Evolutionary conservation across 2,329 filamentous ascomycete species (phyloP).

Genomic region (Neocatenulostroma microsporum): DNA sequence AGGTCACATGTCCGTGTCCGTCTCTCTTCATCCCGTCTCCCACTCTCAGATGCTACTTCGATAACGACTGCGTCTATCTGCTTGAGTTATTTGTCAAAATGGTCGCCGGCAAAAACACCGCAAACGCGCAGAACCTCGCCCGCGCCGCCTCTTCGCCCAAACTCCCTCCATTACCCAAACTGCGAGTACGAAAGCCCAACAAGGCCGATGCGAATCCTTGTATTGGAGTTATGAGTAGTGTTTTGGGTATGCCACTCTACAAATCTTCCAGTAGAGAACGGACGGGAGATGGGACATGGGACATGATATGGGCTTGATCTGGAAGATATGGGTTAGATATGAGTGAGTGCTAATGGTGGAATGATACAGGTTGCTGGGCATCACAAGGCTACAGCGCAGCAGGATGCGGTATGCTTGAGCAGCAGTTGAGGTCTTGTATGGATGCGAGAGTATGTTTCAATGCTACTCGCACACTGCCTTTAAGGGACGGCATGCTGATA

Average conservation of each 20-base stretch:
- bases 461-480: neutral
- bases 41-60: neutral
- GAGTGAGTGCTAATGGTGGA: conserved; percentile 6
- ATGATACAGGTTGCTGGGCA: conserved; percentile 66
- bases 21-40: no score
- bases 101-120: conserved; percentile 29
- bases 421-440: conserved; percentile 63
- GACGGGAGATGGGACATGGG: no score
- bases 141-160: conserved; percentile 33
- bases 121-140: conserved; percentile 21
- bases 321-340: no score
- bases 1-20: no score
- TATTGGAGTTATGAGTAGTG: conserved; percentile 57
- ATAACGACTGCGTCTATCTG: neutral
- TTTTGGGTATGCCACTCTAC: conserved; percentile 60
- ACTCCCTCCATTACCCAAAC: conserved; percentile 53
- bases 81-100: conserved; percentile 14
- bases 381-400: conserved; percentile 62
- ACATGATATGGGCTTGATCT: no score
- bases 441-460: conserved; percentile 59
- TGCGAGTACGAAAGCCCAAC: conserved; percentile 58
- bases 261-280: no score
- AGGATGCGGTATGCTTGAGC: conserved; percentile 53
- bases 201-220: conserved; percentile 57
- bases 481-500: conserved; percentile 3